phyloP scores from a whole-genome alignment of 2,329 filamentous ascomycete genomes.

The Penicillium corylophilum region DNA sequence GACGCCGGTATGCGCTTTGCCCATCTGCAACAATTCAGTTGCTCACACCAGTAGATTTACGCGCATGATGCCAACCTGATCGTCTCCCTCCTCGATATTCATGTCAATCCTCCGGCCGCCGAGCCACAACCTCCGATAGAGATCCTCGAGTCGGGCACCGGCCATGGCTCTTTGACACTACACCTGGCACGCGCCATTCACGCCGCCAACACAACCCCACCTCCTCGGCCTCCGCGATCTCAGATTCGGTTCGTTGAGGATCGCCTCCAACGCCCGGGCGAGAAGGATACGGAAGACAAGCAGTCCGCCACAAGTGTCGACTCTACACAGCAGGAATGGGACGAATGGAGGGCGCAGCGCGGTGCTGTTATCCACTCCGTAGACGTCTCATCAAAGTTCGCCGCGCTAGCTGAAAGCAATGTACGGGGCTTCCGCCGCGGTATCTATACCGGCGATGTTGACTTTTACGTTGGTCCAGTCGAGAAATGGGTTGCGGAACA shows the following conservation, averaged over 20 bases:
- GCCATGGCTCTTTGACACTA: conserved; percentile 76
- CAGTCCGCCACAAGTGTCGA: conserved; percentile 14
- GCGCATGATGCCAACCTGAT: conserved; percentile 73
- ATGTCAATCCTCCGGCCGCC: conserved; percentile 50
- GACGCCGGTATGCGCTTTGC: conserved; percentile 63
- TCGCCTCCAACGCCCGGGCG: conserved; percentile 21
- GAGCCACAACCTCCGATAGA: conserved; percentile 55
- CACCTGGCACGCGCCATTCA: conserved; percentile 74
- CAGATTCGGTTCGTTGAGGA: conserved; percentile 34
- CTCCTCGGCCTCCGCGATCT: conserved; percentile 39
- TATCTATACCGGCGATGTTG: conserved; percentile 67
- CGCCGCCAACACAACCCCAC: conserved; percentile 63
- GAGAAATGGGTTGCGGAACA: conserved; percentile 62
- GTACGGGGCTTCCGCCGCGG: conserved; percentile 67
- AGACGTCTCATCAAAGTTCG: conserved; percentile 63
- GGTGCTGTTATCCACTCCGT: conserved; percentile 73
- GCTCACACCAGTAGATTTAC: conserved; percentile 58
- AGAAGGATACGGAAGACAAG: conserved; percentile 20
- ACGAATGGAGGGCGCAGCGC: conserved; percentile 52
- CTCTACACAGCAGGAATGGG: conserved; percentile 38
- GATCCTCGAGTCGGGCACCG: conserved; percentile 80
- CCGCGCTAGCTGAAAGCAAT: conserved; percentile 62
- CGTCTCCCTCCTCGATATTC: conserved; percentile 72
- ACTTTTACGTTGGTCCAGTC: conserved; percentile 71
- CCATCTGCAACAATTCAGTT: background rate